Conservation (phyloP, 257 asterid species). For the Scutellaria galericulata region DNA sequence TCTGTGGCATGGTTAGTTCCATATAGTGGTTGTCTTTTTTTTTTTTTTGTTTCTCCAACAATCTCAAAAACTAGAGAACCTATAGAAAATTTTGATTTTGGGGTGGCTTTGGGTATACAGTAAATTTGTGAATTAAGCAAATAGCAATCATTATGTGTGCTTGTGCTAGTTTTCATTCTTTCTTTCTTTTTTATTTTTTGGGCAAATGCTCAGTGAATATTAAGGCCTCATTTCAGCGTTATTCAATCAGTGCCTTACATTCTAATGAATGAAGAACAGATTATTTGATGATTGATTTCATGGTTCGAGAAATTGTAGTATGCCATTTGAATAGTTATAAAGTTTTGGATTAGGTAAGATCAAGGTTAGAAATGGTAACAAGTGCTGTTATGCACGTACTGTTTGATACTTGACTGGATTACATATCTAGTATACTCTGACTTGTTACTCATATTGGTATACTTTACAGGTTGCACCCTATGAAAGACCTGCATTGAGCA, state of each 20-base stretch:
- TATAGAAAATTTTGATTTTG: neutral
- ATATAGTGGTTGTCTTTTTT: neutral
- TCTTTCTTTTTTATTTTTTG: neutral
- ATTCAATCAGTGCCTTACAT: neutral
- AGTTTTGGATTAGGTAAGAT: neutral
- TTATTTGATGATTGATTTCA: slow-evolving; percentile 14
- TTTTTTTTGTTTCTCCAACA: neutral
- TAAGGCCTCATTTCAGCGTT: neutral
- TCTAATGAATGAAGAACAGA: neutral
- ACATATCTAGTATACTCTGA: slow-evolving; percentile 9
- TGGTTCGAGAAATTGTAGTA: neutral
- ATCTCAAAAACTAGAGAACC: slow-evolving; percentile 25
- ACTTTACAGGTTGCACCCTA: slow-evolving; percentile 84
- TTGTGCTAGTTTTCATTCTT: neutral
- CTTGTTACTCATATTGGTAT: slow-evolving; percentile 23
- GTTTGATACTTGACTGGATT: slow-evolving; percentile 10
- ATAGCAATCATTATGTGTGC: neutral
- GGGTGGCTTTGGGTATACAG: neutral
- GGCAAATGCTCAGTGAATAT: slow-evolving; percentile 16
- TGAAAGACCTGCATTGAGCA: slow-evolving; percentile 93
- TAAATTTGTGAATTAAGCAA: slow-evolving; percentile 4
- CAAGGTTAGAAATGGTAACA: slow-evolving; percentile 21
- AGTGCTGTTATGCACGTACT: neutral
- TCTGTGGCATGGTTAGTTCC: slow-evolving; percentile 9
- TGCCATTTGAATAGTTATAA: slow-evolving; percentile 20